Base-by-base conservation (phyloP, 2,329 filamentous ascomycete genomes). In the Metarhizium anisopliae region DNA sequence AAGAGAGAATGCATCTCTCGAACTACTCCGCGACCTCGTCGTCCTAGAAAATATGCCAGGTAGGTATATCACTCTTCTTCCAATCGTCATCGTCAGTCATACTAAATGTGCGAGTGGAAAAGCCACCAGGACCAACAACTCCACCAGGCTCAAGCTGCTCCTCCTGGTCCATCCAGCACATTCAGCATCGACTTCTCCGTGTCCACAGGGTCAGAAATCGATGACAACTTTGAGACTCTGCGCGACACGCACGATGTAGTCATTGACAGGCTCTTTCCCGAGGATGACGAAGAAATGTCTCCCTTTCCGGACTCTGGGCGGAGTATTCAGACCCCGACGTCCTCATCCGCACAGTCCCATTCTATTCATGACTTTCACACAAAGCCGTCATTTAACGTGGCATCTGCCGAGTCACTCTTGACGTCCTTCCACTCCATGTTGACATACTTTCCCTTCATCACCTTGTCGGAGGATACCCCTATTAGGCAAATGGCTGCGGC, bases 1-100 rank as follows among this genome's bases (percentile, higher is more conserved):
- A 81, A 79, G 63, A 69, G 73, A 53, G 79, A 82, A 66, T 82
- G 79, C 56, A 68, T 81, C 55, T 78, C 78, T 58, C 72, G 77
- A 51, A 76, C 74, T 0, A 75, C 72, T 7, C 75, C 79, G 0
- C 71, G 78, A 14, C 79, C 74, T n/a, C 71, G 80, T 49, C 70
- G 79, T 38, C 70, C 74, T 4, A 72, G 74, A 56, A 70, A 69
- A 53, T 70, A 72, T 7, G 72, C 70, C 60, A 62, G 70, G 77
- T 80, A 64, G 66, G 74, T 32, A 6, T 16, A n/a, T 38, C 30
- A 10, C 29, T 38, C 51, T 20, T 36, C 43, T 43, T 53, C 47
- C 18, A 7, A 13, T 14, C 30, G 7, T 18, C 40, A 25, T 30
- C 25, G 2, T 42, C 36, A 32, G 3, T 13, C 6, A 18, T 36